Percentiles rank a stretch among this genome's conserved stretches.
These are phyloP conservation scores for Pholiota microspora DNA, from an alignment of 768 basidiomycete species.

Conservation along the genomic window DNA sequence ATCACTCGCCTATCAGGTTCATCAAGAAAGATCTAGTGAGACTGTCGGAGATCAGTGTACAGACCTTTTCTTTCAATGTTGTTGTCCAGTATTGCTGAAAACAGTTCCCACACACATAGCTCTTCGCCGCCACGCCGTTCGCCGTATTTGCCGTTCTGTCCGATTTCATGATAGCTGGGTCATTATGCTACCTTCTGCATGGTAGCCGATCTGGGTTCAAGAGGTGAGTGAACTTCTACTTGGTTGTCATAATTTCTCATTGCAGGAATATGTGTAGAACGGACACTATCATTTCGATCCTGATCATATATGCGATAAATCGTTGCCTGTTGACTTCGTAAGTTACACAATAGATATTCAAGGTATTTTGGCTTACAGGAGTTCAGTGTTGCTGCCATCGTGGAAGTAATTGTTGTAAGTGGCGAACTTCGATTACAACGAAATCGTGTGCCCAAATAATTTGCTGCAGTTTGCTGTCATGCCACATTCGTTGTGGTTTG, in stretches of 20 bases:
- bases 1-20: conserved; percentile 26
- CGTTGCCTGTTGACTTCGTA: conserved; percentile 49
- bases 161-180: conserved; percentile 40
- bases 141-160: conserved; percentile 43
- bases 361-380: no score
- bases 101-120: conserved; percentile 18
- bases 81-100: neutral
- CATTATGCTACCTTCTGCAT: conserved; percentile 40
- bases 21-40: conserved; percentile 32
- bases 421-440: no score
- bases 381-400: conserved; percentile 31
- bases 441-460: neutral
- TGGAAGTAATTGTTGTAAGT: conserved; percentile 37
- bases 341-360: no score
- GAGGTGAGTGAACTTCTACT: conserved; percentile 20
- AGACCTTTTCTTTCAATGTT: neutral
- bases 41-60: conserved; percentile 33
- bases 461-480: conserved; percentile 24
- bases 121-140: conserved; percentile 41
- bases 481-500: conserved; percentile 33
- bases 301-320: conserved; percentile 50
- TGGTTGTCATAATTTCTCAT: neutral
- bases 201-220: conserved; percentile 36
- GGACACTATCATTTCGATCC: conserved; percentile 36
- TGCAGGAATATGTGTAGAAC: conserved; percentile 27